Percentiles rank a stretch among this genome's conserved stretches.
phyloP scores from a whole-genome alignment of 2,329 filamentous ascomycete species.

The Fusarium fracticaudum region DNA sequence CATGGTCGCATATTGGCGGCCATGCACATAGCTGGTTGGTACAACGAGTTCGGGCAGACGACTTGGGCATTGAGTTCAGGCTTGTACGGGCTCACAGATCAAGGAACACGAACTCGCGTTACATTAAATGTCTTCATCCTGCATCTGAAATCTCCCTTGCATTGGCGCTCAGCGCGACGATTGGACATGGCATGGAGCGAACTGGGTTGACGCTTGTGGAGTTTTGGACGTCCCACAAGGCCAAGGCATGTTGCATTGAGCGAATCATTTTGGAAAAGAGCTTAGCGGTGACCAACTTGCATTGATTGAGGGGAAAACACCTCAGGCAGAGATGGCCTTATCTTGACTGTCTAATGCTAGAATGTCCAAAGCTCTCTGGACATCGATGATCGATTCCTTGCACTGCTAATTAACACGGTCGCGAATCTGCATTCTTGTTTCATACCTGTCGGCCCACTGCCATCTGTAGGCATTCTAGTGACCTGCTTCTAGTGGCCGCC shows the following conservation, averaged over 20 bases:
- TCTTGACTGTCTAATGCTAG: background rate
- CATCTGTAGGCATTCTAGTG: background rate
- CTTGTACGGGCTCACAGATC: background rate
- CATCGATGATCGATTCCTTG: background rate
- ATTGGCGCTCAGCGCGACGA: conserved; percentile 36
- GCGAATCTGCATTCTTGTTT: conserved; percentile 17
- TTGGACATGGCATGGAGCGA: conserved; percentile 23
- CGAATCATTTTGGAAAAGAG: conserved; percentile 23
- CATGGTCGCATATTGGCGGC: conserved; percentile 35
- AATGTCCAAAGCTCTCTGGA: background rate
- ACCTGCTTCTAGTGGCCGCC: conserved; percentile 1
- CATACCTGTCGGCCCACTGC: background rate
- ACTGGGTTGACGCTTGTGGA: conserved; percentile 26
- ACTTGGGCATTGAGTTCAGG: background rate
- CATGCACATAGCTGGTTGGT: background rate
- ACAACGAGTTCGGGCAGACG: background rate
- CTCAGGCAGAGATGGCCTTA: conserved; percentile 23
- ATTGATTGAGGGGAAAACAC: conserved; percentile 19
- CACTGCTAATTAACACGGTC: background rate
- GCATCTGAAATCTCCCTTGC: conserved; percentile 34
- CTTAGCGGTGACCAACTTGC: conserved; percentile 30
- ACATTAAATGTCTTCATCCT: background rate
- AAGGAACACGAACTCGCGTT: background rate
- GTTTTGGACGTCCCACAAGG: conserved; percentile 30
- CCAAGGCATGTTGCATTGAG: conserved; percentile 4